phyloP scores from a whole-genome alignment of 208 protist genomes.

The Acanthamoeba healyi region DNA sequence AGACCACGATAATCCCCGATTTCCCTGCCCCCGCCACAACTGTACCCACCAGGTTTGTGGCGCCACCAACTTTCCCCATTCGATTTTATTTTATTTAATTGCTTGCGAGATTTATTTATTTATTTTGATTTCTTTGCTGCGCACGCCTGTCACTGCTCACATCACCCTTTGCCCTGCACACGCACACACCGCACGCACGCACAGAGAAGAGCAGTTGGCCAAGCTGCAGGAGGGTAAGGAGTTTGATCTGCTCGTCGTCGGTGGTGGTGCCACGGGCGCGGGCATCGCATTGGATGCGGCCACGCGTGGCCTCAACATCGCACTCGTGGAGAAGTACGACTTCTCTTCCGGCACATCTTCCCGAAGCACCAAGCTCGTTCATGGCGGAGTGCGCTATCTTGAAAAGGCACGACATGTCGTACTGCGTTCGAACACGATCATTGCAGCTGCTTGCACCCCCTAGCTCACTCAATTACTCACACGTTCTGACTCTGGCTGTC shows the following conservation, averaged over 20 bases:
- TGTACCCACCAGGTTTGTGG: background rate
- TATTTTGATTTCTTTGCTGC: background rate
- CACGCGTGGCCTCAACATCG: constrained; percentile 94
- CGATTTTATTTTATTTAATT: background rate
- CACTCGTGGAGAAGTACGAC: constrained; percentile 95
- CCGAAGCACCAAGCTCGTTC: constrained; percentile 97
- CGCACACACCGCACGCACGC: too few species aligned
- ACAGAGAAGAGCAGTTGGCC: background rate
- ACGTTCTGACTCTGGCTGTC: too few species aligned
- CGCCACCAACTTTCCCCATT: background rate
- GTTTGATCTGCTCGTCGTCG: constrained; percentile 95
- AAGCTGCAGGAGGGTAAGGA: background rate
- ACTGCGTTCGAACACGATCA: too few species aligned
- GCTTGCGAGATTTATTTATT: too few species aligned
- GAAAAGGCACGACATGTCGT: constrained; percentile 16
- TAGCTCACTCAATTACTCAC: too few species aligned
- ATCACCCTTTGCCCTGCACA: too few species aligned
- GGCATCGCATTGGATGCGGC: constrained; percentile 95
- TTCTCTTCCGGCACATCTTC: constrained; percentile 92
- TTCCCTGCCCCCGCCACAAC: background rate
- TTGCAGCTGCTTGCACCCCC: too few species aligned
- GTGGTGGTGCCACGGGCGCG: constrained; percentile 96
- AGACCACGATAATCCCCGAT: background rate
- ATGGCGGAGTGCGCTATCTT: constrained; percentile 91
- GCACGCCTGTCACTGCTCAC: too few species aligned